Percentiles rank a stretch among this genome's conserved stretches.
These are phyloP conservation scores for Ilyonectria sp. DNA, from an alignment of 2,329 filamentous ascomycete species.

Conservation along the genomic window DNA sequence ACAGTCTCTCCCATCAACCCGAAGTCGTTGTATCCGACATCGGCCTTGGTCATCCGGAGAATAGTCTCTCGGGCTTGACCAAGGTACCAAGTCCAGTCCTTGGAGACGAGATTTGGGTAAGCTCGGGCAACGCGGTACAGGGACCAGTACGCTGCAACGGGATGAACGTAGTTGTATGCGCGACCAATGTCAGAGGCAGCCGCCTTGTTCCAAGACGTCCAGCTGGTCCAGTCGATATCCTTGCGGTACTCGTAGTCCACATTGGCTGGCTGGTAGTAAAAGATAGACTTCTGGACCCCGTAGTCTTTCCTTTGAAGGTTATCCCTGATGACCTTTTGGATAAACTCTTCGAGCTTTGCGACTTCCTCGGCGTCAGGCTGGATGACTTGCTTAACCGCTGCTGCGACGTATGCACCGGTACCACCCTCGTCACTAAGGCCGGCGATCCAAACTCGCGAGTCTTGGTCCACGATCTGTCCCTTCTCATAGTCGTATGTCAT, in stretches of 20 bases:
- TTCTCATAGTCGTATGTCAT: conserved; percentile 71
- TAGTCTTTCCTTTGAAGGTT: conserved; percentile 63
- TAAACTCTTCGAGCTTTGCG: conserved; percentile 67
- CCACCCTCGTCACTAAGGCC: conserved; percentile 74
- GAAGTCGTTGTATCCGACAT: conserved; percentile 60
- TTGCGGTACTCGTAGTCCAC: conserved; percentile 61
- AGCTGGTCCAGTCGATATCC: conserved; percentile 63
- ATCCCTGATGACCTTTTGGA: conserved; percentile 65
- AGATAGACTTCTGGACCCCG: conserved; percentile 68
- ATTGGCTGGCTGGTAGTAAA: conserved; percentile 67
- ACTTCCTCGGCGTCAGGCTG: conserved; percentile 66
- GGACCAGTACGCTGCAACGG: conserved; percentile 69
- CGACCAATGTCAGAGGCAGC: conserved; percentile 63
- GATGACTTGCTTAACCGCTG: conserved; percentile 67
- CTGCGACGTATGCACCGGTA: conserved; percentile 69
- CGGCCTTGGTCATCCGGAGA: conserved; percentile 54
- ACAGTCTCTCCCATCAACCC: conserved; percentile 75
- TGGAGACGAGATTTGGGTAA: conserved; percentile 60
- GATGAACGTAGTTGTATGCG: conserved; percentile 73
- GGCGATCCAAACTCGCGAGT: conserved; percentile 70
- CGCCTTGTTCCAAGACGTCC: conserved; percentile 66
- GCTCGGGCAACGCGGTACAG: conserved; percentile 68
- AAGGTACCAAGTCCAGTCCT: conserved; percentile 69
- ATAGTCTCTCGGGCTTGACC: conserved; percentile 68
- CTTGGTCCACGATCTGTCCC: conserved; percentile 59